Evolutionary conservation across 1,139 yeast genomes (phyloP), one percentile per base, ranked within the genome.

Genomic region (Saccharomyces hybrid): DNA sequence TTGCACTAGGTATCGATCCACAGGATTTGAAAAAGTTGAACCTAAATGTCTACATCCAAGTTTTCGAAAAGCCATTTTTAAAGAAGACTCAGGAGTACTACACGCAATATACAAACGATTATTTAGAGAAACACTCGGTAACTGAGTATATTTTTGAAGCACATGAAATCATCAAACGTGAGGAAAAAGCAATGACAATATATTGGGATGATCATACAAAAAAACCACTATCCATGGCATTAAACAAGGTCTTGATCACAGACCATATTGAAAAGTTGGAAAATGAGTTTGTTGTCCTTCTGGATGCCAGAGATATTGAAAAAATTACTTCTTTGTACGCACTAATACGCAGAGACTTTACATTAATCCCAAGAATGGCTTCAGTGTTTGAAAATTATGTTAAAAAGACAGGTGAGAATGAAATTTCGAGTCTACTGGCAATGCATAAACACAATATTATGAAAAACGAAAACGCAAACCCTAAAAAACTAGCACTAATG

Each of bases 121-220:
- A 83, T 68, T 75, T 93, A 60, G 73, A 79, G 4, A 80, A 81
- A 47, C 87, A 89, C 69, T 86, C 90, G 62, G 95, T 91, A 51
- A 93, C 91, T 44, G 96, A 89, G 67, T 93, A 93, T 72, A 85
- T 93, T 82, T 83, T 81, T 61, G 88, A 86, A 70, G 96, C 96
- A 51, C 91, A 88, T 64, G 78, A 81, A 50, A 78, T 97, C 59
- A 81, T 93, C 50, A 80, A 81, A 44, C 96, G 90, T 69, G 99
- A 93, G 72, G 81, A 85, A 56, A 80, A 84, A 51, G 78, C 95
- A 52, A 83, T 93, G 57, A 85, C 84, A 58, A 79, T 85, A 68
- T 87, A 87, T 66, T 77, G 90, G 70, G 96, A 91, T 70, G 95
- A 89, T 54, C 91, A 88, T 67, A 87, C 97, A 16, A 88, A 87